Evolutionary conservation across 2,329 filamentous ascomycete genomes (phyloP).

Genomic region (Chrysoporthe deuterocubensis): DNA sequence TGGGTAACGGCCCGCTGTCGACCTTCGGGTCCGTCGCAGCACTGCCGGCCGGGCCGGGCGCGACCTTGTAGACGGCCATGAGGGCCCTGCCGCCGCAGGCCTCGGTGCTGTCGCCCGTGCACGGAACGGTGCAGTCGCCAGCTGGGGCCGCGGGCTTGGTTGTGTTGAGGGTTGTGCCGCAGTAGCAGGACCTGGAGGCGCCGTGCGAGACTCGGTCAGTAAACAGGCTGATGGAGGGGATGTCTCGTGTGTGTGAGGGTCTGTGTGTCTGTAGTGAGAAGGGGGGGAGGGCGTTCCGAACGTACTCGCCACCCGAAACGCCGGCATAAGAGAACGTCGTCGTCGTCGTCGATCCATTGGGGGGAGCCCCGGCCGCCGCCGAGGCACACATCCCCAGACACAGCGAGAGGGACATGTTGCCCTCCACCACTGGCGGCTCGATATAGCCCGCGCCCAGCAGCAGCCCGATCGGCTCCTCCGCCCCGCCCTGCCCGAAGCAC

Average conservation of each 20-base stretch:
- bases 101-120: slow-evolving; percentile 8
- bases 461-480: neutral
- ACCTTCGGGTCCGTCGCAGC: neutral
- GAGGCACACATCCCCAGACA: slow-evolving; percentile 16
- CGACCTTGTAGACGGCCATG: slow-evolving; percentile 17
- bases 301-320: slow-evolving; percentile 20
- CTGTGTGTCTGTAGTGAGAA: neutral
- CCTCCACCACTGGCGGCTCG: neutral
- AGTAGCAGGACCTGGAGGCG: slow-evolving; percentile 21
- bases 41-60: neutral
- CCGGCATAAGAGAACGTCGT: slow-evolving; percentile 13
- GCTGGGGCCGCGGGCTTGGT: neutral
- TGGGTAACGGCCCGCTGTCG: neutral
- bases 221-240: neutral
- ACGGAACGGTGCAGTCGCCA: slow-evolving; percentile 12
- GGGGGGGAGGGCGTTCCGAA: neutral
- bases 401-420: slow-evolving; percentile 14
- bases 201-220: neutral
- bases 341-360: neutral
- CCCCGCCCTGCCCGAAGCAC: slow-evolving; percentile 14
- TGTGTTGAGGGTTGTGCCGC: slow-evolving; percentile 14
- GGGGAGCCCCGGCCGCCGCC: neutral
- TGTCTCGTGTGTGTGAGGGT: no score
- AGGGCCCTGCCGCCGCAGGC: slow-evolving; percentile 17
- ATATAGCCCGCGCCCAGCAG: slow-evolving; percentile 15